phyloP scores from a whole-genome alignment of 352 stramenopile genomes.

The Globisporangium yorkense region DNA sequence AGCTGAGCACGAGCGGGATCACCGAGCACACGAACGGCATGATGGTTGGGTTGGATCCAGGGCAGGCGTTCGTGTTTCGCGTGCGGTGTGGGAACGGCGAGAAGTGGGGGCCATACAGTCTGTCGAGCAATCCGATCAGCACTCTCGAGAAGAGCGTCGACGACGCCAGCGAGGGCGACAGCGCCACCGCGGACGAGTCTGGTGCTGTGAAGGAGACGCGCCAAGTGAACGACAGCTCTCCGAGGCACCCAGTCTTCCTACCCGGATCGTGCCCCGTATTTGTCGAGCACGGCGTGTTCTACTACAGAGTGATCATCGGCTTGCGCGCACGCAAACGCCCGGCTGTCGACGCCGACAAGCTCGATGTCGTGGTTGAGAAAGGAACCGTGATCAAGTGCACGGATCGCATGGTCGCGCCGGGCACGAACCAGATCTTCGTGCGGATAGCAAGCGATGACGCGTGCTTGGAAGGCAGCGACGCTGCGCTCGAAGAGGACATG shows the following conservation, averaged over 20 bases:
- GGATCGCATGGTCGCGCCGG: conserved; percentile 48
- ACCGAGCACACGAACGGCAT: conserved; percentile 55
- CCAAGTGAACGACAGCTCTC: neutral
- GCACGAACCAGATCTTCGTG: conserved; percentile 65
- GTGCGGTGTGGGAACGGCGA: conserved; percentile 51
- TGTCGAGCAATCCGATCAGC: conserved; percentile 49
- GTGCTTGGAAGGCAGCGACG: conserved; percentile 6
- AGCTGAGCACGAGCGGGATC: conserved; percentile 36
- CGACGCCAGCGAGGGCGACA: conserved; percentile 2
- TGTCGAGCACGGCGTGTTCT: conserved; percentile 52
- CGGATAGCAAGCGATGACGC: conserved; percentile 15
- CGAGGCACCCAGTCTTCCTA: conserved; percentile 32
- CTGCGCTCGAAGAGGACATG: neutral
- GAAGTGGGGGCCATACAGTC: conserved; percentile 63
- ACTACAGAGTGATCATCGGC: conserved; percentile 49
- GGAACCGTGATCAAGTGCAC: conserved; percentile 44
- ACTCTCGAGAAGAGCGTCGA: conserved; percentile 33
- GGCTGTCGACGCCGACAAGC: conserved; percentile 42
- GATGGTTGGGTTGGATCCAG: conserved; percentile 53
- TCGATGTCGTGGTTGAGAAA: conserved; percentile 48
- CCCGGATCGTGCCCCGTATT: conserved; percentile 58
- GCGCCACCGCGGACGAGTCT: neutral
- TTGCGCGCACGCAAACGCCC: conserved; percentile 42
- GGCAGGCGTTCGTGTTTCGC: conserved; percentile 51
- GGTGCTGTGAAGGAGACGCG: neutral